phyloP scores from a whole-genome alignment of 768 basidiomycete species.

The Psilocybe cubensis region DNA sequence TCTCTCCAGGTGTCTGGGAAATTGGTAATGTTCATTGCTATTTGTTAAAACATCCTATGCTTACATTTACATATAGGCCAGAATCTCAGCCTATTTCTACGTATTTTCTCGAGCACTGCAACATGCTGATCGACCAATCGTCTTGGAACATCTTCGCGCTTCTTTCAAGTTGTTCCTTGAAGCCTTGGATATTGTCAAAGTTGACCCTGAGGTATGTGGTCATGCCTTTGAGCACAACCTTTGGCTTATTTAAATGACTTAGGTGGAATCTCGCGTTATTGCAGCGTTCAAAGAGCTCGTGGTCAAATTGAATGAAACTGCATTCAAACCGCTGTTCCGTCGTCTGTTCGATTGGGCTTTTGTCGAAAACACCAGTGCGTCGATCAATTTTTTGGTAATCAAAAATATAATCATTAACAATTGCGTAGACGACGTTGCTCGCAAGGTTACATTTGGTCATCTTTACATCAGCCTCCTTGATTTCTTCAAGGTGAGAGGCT shows the following conservation, averaged over 20 bases:
- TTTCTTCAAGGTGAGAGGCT: constrained; percentile 77
- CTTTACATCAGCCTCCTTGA: constrained; percentile 76
- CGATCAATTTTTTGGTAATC: not conserved
- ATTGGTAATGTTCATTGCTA: constrained; percentile 32
- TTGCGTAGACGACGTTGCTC: constrained; percentile 37
- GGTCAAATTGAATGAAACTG: constrained; percentile 89
- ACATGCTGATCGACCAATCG: constrained; percentile 60
- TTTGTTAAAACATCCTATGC: not conserved
- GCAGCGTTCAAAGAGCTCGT: constrained; percentile 87
- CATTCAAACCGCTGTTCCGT: constrained; percentile 91
- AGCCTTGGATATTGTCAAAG: constrained; percentile 63
- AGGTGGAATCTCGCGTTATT: constrained; percentile 62
- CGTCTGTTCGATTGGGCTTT: constrained; percentile 96
- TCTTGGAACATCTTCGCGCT: constrained; percentile 67
- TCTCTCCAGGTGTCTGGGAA: constrained; percentile 31
- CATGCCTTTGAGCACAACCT: not conserved
- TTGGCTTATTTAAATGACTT: not conserved
- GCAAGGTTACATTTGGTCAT: constrained; percentile 75
- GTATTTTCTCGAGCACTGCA: constrained; percentile 69
- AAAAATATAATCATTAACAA: not conserved
- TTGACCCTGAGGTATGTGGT: constrained; percentile 20
- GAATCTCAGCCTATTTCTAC: constrained; percentile 63
- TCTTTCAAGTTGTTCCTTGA: constrained; percentile 82
- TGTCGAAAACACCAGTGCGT: constrained; percentile 51
- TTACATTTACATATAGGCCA: constrained; percentile 25